A percentile compares a stretch with the other conserved stretches of the same genome.
Conservation (phyloP, 1,284 basidiomycete species). For the Afroboletus lepidellus region DNA sequence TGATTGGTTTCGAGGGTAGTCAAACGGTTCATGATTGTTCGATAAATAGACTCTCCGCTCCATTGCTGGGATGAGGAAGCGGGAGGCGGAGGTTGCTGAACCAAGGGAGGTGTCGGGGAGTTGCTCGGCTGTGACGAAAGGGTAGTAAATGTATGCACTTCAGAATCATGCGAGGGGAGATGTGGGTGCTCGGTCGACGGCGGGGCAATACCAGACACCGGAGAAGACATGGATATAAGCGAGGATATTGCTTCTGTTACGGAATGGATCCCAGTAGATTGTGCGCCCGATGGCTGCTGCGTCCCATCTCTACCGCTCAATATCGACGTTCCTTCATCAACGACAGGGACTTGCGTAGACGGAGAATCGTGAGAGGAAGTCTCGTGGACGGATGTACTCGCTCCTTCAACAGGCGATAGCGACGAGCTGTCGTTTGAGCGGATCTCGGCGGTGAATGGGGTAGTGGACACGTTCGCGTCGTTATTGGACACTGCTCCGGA, state of each 20-base stretch:
- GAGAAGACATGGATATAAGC: conserved; percentile 13
- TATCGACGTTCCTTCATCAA: neutral
- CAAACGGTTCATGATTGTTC: conserved; percentile 93
- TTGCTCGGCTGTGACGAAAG: conserved; percentile 7
- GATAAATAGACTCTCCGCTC: conserved; percentile 90
- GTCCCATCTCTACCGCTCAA: neutral
- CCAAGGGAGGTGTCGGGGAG: neutral
- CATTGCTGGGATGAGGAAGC: conserved; percentile 12
- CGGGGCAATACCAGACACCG: neutral
- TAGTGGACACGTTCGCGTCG: conserved; percentile 6
- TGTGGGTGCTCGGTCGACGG: conserved; percentile 8
- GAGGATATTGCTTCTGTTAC: conserved; percentile 26
- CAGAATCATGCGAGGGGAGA: conserved; percentile 6
- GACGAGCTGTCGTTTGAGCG: neutral
- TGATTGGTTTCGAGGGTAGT: conserved; percentile 85
- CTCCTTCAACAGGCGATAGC: neutral
- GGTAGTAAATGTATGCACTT: conserved; percentile 3
- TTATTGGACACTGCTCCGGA: conserved; percentile 4
- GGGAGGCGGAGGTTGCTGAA: conserved; percentile 13
- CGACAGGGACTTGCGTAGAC: neutral
- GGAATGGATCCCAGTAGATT: conserved; percentile 8
- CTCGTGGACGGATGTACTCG: neutral
- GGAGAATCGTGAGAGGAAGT: neutral
- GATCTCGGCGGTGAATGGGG: neutral
- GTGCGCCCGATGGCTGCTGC: neutral